phyloP scores from a whole-genome alignment of 345 rosid species.

The Capsella bursapastoris region DNA sequence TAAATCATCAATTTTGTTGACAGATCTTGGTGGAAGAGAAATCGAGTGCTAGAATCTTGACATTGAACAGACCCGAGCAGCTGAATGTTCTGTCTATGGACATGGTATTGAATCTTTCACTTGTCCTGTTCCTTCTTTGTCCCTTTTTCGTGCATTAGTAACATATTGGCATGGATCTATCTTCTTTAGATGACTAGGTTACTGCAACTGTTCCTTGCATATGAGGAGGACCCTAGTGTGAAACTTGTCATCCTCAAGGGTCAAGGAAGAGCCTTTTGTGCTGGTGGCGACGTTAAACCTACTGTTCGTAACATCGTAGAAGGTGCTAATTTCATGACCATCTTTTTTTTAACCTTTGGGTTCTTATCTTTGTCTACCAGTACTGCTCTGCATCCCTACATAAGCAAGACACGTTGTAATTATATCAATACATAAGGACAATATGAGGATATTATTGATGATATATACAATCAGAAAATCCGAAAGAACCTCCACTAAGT shows the following conservation, averaged over 20 bases:
- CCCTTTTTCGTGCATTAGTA: background rate
- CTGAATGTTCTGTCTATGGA: constrained; percentile 65
- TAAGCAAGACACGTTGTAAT: background rate
- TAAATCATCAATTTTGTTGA: background rate
- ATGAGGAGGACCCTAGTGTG: constrained; percentile 63
- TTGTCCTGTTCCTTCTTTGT: background rate
- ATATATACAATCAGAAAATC: background rate
- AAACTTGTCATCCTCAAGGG: constrained; percentile 59
- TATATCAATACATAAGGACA: background rate
- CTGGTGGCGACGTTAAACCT: constrained; percentile 78
- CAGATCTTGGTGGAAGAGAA: constrained; percentile 73
- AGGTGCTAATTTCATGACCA: background rate
- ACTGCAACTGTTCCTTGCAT: constrained; percentile 61
- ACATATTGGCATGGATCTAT: constrained; percentile 13
- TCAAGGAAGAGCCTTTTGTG: constrained; percentile 80
- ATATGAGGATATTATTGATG: background rate
- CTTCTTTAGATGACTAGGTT: constrained; percentile 57
- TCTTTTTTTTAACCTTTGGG: constrained; percentile 60
- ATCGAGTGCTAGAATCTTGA: constrained; percentile 55
- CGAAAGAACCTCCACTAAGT: constrained; percentile 65
- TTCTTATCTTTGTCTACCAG: constrained; percentile 81
- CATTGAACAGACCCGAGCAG: constrained; percentile 70
- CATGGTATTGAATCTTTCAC: constrained; percentile 55
- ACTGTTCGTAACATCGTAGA: constrained; percentile 50
- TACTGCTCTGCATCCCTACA: constrained; percentile 90